Base-by-base conservation (phyloP, 352 stramenopile species). In the Phytophthora kernoviae region DNA sequence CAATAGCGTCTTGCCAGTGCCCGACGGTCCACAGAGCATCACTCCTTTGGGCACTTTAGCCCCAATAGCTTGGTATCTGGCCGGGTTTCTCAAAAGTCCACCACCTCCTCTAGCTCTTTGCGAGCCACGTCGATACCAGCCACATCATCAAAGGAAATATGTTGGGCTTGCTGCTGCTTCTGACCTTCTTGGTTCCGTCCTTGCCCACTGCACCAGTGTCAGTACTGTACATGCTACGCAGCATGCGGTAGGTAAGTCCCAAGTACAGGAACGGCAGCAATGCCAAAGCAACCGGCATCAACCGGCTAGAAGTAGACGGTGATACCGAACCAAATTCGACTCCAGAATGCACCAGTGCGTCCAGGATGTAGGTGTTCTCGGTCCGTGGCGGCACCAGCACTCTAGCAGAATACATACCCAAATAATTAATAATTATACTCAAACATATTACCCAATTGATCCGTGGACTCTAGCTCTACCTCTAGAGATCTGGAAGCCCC, bases 1-100 rank as follows among this genome's bases (percentile, higher is more conserved):
- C 14, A 99, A 65, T 22, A 99, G 73, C 33, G 96, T 99, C 79
- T 99, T 99, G 58, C 94, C 96, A 5, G 88, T 96, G 40, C 96
- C 96, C 0, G 95, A 97, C 30, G 96, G 96, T 27, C 94, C 96
- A 61, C 95, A 94, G 5, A 99, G 78, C 42, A 99, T 81, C 48
- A 98, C 92, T 49, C 96, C 96, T 47, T 91, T 94, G 5, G 94
- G 94, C 22, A 98, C 93, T 45, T 90, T 88, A 40, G 93, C 96
- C 22, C 96, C 96, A 64, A 98, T 97, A 22, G 84, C 84, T 24
- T 93, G 87, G 76, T 98, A 99, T 17, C 89, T 86, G 53, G 86
- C 68, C 0, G 94, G 95, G 37, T 97, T 76, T 50, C 94, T 90
- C 52, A 99, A 73, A 98, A 98, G 64, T 98, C 95, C 10, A 99